A percentile compares a stretch with the other conserved stretches of the same genome.
These are phyloP conservation scores for Cucumis sativus DNA, from an alignment of 306 rosid species.

Conservation along the genomic window DNA sequence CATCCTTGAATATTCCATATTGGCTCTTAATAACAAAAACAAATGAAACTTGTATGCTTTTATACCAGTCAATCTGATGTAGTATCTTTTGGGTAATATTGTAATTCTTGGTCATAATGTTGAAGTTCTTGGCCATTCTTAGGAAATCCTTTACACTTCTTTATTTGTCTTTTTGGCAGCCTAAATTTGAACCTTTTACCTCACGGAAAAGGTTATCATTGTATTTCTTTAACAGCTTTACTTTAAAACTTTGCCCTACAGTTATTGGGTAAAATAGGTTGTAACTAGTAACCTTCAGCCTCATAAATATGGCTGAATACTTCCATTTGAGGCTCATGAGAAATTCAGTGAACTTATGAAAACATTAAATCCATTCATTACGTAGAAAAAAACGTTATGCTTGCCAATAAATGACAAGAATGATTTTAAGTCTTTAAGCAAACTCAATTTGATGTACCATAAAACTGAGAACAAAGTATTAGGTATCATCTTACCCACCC, in stretches of 20 bases:
- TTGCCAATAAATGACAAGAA: background rate
- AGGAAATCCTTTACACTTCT: background rate
- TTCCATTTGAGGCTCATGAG: background rate
- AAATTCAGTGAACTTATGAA: background rate
- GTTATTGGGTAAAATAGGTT: background rate
- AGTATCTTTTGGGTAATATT: background rate
- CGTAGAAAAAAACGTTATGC: background rate
- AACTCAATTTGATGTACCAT: background rate
- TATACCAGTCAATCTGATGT: background rate
- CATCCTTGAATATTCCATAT: background rate
- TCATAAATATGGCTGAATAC: background rate
- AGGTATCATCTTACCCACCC: conserved; percentile 79
- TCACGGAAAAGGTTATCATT: no score
- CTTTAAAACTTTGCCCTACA: background rate
- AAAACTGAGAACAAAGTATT: conserved; percentile 10
- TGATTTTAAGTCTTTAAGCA: background rate
- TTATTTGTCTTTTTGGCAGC: no score
- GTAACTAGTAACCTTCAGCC: background rate
- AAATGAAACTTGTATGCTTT: background rate
- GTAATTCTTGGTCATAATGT: background rate
- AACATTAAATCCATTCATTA: background rate
- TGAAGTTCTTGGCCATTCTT: background rate
- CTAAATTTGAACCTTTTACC: no score
- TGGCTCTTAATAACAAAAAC: background rate
- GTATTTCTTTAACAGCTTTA: background rate